Base-by-base conservation (phyloP, 129 eudicot species). In the Smallanthus sonchifolius region DNA sequence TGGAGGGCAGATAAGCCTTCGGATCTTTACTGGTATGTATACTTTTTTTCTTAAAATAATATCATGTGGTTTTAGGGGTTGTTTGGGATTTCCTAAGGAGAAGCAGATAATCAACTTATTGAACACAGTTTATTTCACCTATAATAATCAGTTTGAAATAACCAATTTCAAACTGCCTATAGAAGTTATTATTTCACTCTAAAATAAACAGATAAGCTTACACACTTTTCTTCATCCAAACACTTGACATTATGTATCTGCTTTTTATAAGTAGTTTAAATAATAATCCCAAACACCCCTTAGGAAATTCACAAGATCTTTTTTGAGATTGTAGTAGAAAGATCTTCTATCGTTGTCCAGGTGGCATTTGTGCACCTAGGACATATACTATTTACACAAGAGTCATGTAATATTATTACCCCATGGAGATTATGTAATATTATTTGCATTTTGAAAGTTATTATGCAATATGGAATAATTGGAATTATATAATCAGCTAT, bases 1-100 rank as follows among this genome's bases (percentile, higher is more conserved):
- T 93, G 98, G 98, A 86, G 98, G 82, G 86, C 96, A 17, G 98
- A 93, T 75, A 88, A 86, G 72, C 96, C 92, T 51, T 86, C 98
- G 4, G 79, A 86, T 44, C 90, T 93, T 66, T 88, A 87, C 80
- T 93, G 98, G 98, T 93, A 90, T 84, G 77, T 69, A 28, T 49
- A 34, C 24, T 55, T 54, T n/a, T 37, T 17, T 75, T 42, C 57
- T 37, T 36, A 17, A 13, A 38, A 35, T 45, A 32, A 44, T 45
- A 10, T 61, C 19, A 0, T 32, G 45, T 61, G 61, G 38, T n/a
- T n/a, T n/a, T 10, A 1, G 5, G 38, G 17, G 7, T 64, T 37
- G 48, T 38, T 7, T 38, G 47, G 30, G 69, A 36, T 64, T 32
- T 20, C 43, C 6, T 61, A 61, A 32, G 42, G 43, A 5, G 66